phyloP scores from a whole-genome alignment of 1,284 basidiomycete species.

The Ustilago shanxiensis region DNA sequence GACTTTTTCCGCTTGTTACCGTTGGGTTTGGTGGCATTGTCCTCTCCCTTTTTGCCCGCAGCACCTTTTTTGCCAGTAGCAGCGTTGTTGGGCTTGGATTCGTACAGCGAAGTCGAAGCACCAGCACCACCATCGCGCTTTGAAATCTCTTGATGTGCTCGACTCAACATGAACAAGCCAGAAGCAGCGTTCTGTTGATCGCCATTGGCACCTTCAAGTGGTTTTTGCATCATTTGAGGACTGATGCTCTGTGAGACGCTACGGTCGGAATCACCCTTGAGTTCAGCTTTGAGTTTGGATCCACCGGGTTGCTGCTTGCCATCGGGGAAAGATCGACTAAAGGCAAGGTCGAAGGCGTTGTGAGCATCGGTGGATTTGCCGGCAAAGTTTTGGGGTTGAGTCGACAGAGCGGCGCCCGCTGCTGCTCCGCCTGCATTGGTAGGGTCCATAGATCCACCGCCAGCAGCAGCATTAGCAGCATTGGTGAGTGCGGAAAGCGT shows the following conservation, averaged over 20 bases:
- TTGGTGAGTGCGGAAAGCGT: slow-evolving; percentile 72
- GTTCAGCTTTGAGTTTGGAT: slow-evolving; percentile 47
- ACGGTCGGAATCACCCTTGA: slow-evolving; percentile 27
- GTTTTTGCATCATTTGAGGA: slow-evolving; percentile 51
- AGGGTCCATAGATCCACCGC: slow-evolving; percentile 30
- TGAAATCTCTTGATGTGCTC: slow-evolving; percentile 95
- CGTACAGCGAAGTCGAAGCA: slow-evolving; percentile 37
- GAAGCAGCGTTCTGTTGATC: slow-evolving; percentile 60
- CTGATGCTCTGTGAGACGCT: slow-evolving; percentile 41
- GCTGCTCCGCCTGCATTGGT: slow-evolving; percentile 5
- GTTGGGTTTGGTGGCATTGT: slow-evolving; percentile 29
- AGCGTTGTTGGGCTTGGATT: slow-evolving; percentile 32
- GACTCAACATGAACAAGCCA: slow-evolving; percentile 89
- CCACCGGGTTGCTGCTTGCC: slow-evolving; percentile 8
- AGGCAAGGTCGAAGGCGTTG: slow-evolving; percentile 59
- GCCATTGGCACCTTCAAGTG: slow-evolving; percentile 19
- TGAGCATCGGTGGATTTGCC: slow-evolving; percentile 35
- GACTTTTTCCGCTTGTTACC: slow-evolving; percentile 63
- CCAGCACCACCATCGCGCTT: slow-evolving; percentile 80
- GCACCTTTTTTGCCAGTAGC: slow-evolving; percentile 15
- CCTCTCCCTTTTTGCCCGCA: slow-evolving; percentile 14
- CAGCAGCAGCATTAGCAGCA: slow-evolving; percentile 16
- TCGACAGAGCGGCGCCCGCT: slow-evolving; percentile 24
- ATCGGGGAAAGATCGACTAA: slow-evolving; percentile 45
- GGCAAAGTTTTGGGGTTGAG: slow-evolving; percentile 51